Evolutionary conservation across 495 filamentous ascomycete genomes (phyloP).

Genomic region (Hyaloscypha hepaticicola): DNA sequence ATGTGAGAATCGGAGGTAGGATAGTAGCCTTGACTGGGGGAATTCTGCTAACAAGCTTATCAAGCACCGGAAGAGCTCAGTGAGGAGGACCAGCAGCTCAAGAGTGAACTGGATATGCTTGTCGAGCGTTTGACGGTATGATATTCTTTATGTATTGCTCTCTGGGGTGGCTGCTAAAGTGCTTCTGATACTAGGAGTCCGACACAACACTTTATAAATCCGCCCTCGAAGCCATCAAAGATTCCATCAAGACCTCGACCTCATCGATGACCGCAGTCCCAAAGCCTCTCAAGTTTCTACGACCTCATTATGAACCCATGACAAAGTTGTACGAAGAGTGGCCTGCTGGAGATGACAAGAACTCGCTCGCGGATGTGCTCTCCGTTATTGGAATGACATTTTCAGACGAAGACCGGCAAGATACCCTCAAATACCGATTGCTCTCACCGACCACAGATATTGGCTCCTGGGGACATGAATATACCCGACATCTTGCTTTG

Average conservation of each 20-base stretch:
- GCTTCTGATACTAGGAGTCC: conserved; percentile 61
- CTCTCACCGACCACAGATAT: conserved; percentile 88
- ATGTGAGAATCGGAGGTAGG: conserved; percentile 39
- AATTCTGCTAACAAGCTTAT: conserved; percentile 16
- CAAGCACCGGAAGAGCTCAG: conserved; percentile 77
- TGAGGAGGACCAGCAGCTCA: conserved; percentile 97
- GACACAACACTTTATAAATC: conserved; percentile 87
- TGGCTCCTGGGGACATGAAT: conserved; percentile 98
- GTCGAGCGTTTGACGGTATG: conserved; percentile 90
- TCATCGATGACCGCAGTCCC: conserved; percentile 99
- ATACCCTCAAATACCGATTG: conserved; percentile 93
- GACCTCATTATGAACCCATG: conserved; percentile 90
- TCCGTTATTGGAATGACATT: conserved; percentile 99
- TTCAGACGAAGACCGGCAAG: conserved; percentile 91
- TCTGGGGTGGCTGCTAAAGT: conserved; percentile 4
- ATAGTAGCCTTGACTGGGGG: conserved; percentile 18
- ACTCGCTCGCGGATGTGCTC: conserved; percentile 88
- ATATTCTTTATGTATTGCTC: conserved; percentile 8
- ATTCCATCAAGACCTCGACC: conserved; percentile 96
- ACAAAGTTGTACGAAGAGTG: conserved; percentile 85
- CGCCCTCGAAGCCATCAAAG: conserved; percentile 92
- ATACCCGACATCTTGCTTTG: conserved; percentile 90
- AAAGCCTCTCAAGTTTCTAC: conserved; percentile 95
- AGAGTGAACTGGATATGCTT: conserved; percentile 97
- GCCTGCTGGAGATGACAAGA: conserved; percentile 79